phyloP scores from a whole-genome alignment of 164 flowering plant species.

The Nelumbo lutea region DNA sequence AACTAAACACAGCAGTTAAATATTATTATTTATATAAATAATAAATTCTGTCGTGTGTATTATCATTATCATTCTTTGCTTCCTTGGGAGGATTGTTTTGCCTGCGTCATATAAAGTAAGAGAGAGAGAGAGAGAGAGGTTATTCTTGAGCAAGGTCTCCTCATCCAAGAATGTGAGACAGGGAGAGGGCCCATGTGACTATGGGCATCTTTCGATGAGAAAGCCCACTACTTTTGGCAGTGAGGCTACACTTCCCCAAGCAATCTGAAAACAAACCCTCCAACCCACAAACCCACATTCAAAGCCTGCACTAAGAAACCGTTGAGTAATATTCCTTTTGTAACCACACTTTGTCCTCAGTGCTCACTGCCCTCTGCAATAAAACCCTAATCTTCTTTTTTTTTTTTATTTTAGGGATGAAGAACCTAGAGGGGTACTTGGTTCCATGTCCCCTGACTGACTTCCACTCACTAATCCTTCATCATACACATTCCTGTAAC shows the following conservation, averaged over 20 bases:
- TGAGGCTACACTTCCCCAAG: conserved; percentile 6
- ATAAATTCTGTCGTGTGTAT: background rate
- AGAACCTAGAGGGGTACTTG: background rate
- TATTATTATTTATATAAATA: too few relatives aligned
- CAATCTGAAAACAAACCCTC: background rate
- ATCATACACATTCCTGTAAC: too few relatives aligned
- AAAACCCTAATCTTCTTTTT: background rate
- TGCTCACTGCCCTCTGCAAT: background rate
- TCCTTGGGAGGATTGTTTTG: too few relatives aligned
- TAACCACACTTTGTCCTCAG: background rate
- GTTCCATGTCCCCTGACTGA: too few relatives aligned
- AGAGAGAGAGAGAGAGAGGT: conserved; percentile 6
- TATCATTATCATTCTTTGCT: background rate
- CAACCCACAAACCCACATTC: background rate
- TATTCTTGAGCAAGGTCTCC: too few relatives aligned
- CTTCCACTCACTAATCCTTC: too few relatives aligned
- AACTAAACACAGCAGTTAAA: background rate
- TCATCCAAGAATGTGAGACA: background rate
- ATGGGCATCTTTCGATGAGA: conserved; percentile 10
- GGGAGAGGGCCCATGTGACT: conserved; percentile 17
- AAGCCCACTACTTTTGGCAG: conserved; percentile 9
- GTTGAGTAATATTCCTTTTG: background rate
- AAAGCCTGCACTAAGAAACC: background rate
- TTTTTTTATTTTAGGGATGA: background rate
- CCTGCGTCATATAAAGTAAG: background rate